Conservation (phyloP, 2,329 filamentous ascomycete genomes). For the Ophiostoma ulmi region DNA sequence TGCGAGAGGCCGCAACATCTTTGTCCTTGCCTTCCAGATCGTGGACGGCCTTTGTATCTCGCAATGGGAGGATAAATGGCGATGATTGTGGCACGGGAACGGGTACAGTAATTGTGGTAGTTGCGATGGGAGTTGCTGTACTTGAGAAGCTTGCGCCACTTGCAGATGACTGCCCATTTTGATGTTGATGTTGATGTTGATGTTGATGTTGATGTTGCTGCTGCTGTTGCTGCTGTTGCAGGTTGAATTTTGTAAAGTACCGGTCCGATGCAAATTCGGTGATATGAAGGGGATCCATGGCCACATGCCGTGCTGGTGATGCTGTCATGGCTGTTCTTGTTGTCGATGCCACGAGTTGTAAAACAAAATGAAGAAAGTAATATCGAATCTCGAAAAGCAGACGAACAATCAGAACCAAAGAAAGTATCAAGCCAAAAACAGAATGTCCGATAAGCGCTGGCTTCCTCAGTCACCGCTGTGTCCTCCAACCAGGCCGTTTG, state of each 20-base stretch:
- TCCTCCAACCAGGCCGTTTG: conserved; percentile 19
- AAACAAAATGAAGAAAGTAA: background rate
- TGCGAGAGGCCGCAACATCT: conserved; percentile 29
- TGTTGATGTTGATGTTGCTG: conserved; percentile 26
- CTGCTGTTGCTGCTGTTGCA: conserved; percentile 46
- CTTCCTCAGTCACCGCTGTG: background rate
- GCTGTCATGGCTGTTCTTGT: conserved; percentile 24
- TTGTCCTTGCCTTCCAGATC: conserved; percentile 26
- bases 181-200: conserved; percentile 29
- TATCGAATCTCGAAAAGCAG: conserved; percentile 15
- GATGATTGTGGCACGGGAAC: conserved; percentile 30
- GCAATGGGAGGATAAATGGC: conserved; percentile 48
- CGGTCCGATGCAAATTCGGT: conserved; percentile 63
- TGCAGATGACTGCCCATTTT: conserved; percentile 11
- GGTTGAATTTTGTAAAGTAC: conserved; percentile 58
- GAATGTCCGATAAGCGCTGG: background rate
- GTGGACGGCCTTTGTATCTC: conserved; percentile 37
- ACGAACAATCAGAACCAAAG: background rate
- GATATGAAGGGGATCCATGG: conserved; percentile 58
- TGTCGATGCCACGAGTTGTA: background rate
- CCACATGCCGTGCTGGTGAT: conserved; percentile 31
- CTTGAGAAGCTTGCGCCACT: conserved; percentile 20
- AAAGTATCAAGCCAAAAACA: background rate
- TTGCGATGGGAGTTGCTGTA: conserved; percentile 29
- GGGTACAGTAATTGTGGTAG: conserved; percentile 25